Base-by-base conservation (phyloP, 2,329 filamentous ascomycete genomes). In the Byssothecium circinans region DNA sequence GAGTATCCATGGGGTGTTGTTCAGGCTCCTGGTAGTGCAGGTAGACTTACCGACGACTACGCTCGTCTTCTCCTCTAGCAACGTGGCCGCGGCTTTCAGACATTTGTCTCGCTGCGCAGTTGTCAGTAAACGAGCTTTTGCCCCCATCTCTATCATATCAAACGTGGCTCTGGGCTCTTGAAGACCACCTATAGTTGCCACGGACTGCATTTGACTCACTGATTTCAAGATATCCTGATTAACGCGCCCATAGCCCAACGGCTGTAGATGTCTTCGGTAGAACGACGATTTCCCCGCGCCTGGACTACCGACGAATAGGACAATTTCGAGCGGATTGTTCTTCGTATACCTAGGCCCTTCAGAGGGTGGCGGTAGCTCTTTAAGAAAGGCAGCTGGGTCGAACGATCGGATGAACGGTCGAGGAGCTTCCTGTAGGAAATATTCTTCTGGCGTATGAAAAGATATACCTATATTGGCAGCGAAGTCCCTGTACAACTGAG, bases 241-340 rank as follows among this genome's bases (percentile, higher is more conserved):
- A 23, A 96, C 82, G 39, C 94, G 82, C 65, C 84, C 81, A 67
- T 95, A 97, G 3, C 85, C 88, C 22, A 94, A 73, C 19, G 88
- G 87, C 65, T 91, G 79, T 29, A 97, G 75, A 54, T 88, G 75
- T 52, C 81, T 84, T 83, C 86, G 89, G 73, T 87, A 96, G 63
- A 94, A 96, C 0, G 90, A 92, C 32, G 89, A 95, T 72, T 99
- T 97, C 15, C 94, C 94, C 2, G 90, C 84, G 1, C 89, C 91
- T 0, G 94, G 94, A 39, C 88, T 89, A 1, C 94, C 94, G 63
- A 89, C 92, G 67, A 95, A 89, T 7, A 97, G 71, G 19, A 97
- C 82, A 12, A 97, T 75, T 45, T 96, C 91, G 54, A 84, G 70
- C 5, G 81, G 69, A 60, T 86, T 83, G 42, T 77, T 80, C 72